Percentiles rank a stretch among this genome's conserved stretches.
Conservation (phyloP, 352 stramenopile species). For the Globisporangium takayamanum region DNA sequence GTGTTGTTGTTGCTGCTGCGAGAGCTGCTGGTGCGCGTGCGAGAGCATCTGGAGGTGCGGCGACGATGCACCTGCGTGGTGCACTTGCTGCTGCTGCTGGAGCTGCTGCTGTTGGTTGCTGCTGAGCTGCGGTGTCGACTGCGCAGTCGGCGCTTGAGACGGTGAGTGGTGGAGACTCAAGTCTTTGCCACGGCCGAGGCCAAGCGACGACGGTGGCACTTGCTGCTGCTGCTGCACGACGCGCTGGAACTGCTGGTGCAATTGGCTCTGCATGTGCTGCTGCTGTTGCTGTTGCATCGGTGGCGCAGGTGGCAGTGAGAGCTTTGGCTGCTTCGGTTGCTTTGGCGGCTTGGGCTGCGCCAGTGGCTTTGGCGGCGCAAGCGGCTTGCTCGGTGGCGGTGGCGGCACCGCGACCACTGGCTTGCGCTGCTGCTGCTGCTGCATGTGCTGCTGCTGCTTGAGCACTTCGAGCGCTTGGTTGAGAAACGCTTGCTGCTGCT, state of each 20-base stretch:
- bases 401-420: too few relatives aligned
- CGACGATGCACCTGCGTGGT: conserved; percentile 13
- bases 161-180: conserved; percentile 14
- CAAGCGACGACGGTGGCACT: neutral
- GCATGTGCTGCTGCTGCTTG: conserved; percentile 21
- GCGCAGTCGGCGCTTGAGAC: conserved; percentile 1
- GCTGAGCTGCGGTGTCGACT: conserved; percentile 9
- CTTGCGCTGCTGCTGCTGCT: neutral
- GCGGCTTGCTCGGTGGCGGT: neutral
- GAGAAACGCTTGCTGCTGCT: conserved; percentile 33
- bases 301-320: neutral
- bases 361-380: neutral
- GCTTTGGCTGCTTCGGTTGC: conserved; percentile 18
- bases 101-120: conserved; percentile 14
- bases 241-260: conserved; percentile 23
- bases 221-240: conserved; percentile 3
- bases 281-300: conserved; percentile 15
- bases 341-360: conserved; percentile 11
- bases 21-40: conserved; percentile 12
- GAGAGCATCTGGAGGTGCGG: conserved; percentile 39
- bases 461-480: conserved; percentile 39
- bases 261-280: conserved; percentile 21
- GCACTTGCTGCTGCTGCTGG: conserved; percentile 12
- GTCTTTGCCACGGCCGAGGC: conserved; percentile 5
- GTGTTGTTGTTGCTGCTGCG: conserved; percentile 13